Evolutionary conservation across 2,329 filamentous ascomycete species (phyloP), one percentile per base, ranked within the genome.

Genomic region (Aureobasidium sp.): DNA sequence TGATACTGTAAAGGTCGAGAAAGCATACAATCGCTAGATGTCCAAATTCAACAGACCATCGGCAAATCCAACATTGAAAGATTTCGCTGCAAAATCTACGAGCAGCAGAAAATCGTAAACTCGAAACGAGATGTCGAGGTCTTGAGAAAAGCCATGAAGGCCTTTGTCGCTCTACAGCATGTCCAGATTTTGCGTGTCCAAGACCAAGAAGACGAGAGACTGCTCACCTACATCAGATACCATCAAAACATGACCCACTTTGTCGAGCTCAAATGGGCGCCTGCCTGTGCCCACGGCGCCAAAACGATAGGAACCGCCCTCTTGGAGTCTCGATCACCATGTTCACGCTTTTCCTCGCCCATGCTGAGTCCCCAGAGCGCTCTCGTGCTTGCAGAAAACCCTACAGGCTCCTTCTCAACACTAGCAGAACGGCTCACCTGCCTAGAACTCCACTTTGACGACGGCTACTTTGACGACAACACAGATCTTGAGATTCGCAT

Each of bases 161-260:
- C 81, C 1, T 88, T 88, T 68, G 81, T 78, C 1, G 79, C 79
- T 31, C 77, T 89, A 12, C 83, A 87, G 67, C 82, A 87, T 68
- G 79, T 88, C 56, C 84, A 87, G 64, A 79, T 89, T 15, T 78
- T 88, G 29, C 81, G 83, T 6, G 74, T 87, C 14, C 81, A 84
- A 65, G 84, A 87, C 64, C 75, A 80, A 63, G 78, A 83, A 63
- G 85, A 87, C 67, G 78, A 79, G 51, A 73, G 77, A 25, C 75
- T 86, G 15, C 74, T 83, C 49, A 74, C 77, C 17, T 82, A 81
- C 65, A 76, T 86, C 48, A 76, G 77, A 51, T 73, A 78, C 52
- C 76, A 79, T 62, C 76, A 78, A 48, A 72, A 77, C 61, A 68
- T 78, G 27, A 76, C 75, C 62, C 65, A 66, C 14, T 73, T 80